Conservation (phyloP, 164 flowering plant species). For the Sedum album region DNA sequence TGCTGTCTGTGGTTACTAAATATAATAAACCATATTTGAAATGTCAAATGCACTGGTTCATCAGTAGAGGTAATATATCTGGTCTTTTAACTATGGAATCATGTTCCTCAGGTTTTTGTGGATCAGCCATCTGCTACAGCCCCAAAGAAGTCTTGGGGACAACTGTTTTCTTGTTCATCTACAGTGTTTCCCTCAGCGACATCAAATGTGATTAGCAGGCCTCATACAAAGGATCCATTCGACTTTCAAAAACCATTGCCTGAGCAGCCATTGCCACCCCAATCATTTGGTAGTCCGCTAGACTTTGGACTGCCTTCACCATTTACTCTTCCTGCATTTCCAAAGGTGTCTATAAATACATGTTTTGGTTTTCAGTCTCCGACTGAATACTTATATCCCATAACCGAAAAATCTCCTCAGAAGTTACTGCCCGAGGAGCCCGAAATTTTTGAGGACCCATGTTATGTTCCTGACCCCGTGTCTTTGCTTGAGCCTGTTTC, state of each 20-base stretch:
- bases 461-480: slow-evolving; percentile 90
- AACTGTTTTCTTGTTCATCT: neutral
- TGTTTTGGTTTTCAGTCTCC: slow-evolving; percentile 36
- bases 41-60: neutral
- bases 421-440: slow-evolving; percentile 54
- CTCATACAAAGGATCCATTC: slow-evolving; percentile 29
- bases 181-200: neutral
- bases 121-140: neutral
- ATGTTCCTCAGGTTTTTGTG: neutral
- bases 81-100: neutral
- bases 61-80: neutral
- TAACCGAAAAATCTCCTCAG: slow-evolving; percentile 26
- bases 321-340: slow-evolving; percentile 34
- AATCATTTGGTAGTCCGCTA: slow-evolving; percentile 47
- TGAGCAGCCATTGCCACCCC: slow-evolving; percentile 26
- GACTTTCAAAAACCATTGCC: slow-evolving; percentile 30
- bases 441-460: slow-evolving; percentile 85
- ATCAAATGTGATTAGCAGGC: slow-evolving; percentile 42
- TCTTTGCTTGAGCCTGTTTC: too few species aligned
- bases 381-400: slow-evolving; percentile 37
- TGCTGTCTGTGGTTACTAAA: too few species aligned
- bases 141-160: slow-evolving; percentile 1
- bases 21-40: too few species aligned
- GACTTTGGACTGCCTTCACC: slow-evolving; percentile 54
- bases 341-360: slow-evolving; percentile 27